phyloP scores from a whole-genome alignment of 371 early-diverging fungal species.

The Ordospora colligata region DNA sequence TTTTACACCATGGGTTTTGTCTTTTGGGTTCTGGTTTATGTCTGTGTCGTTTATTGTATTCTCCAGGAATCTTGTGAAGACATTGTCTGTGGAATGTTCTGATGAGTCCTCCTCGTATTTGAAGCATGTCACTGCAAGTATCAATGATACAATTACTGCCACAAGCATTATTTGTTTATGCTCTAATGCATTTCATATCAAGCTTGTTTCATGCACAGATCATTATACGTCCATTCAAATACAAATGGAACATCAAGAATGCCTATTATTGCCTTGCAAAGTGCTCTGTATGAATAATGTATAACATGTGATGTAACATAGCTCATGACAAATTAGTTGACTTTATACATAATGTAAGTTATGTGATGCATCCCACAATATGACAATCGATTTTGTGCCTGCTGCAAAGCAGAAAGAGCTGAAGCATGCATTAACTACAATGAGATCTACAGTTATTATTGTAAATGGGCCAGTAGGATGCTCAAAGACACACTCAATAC shows the following conservation, averaged over 20 bases:
- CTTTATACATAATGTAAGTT: no score
- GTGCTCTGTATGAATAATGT: no score
- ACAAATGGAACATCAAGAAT: no score
- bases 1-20: not conserved
- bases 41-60: not conserved
- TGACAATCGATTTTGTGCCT: not conserved
- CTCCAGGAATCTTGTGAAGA: conserved; percentile 4
- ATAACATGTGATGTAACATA: no score
- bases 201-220: no score
- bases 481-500: conserved; percentile 8
- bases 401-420: not conserved
- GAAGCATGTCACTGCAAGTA: not conserved
- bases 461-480: conserved; percentile 22
- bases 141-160: not conserved
- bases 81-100: not conserved
- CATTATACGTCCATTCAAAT: no score
- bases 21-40: not conserved
- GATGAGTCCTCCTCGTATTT: not conserved
- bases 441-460: not conserved
- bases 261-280: no score
- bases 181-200: no score
- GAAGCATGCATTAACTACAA: not conserved
- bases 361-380: not conserved
- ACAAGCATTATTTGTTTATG: no score
- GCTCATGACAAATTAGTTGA: no score